Evolutionary conservation across 1,284 basidiomycete genomes (phyloP).

Genomic region (Cryptococcus sp.): DNA sequence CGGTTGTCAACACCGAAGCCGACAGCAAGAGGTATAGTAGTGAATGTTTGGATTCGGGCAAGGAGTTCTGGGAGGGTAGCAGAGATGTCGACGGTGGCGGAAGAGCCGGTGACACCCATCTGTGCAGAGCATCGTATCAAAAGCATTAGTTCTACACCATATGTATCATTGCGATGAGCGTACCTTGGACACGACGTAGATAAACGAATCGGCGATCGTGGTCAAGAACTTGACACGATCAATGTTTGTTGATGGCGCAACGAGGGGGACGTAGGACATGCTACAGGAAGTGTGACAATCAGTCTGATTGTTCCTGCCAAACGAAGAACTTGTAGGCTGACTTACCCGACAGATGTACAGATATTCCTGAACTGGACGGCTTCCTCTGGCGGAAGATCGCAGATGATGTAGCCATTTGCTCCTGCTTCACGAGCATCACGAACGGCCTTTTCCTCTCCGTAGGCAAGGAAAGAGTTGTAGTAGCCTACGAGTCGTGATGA

Average conservation of each 20-base stretch:
- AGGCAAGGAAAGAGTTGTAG: slow-evolving; percentile 93
- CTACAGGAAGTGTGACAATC: slow-evolving; percentile 53
- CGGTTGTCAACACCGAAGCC: slow-evolving; percentile 96
- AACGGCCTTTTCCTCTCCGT: slow-evolving; percentile 92
- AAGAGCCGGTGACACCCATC: slow-evolving; percentile 98
- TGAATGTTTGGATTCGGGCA: slow-evolving; percentile 68
- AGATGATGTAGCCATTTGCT: slow-evolving; percentile 96
- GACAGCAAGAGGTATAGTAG: slow-evolving; percentile 83
- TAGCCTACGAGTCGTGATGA: slow-evolving; percentile 64
- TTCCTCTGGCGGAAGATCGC: slow-evolving; percentile 97
- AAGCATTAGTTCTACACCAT: background rate
- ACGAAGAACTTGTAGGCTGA: slow-evolving; percentile 20
- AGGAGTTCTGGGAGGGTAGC: slow-evolving; percentile 75
- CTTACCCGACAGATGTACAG: slow-evolving; percentile 76
- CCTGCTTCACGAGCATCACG: slow-evolving; percentile 83
- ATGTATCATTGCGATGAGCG: too few relatives aligned
- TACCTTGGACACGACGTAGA: slow-evolving; percentile 93
- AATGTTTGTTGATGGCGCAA: slow-evolving; percentile 89
- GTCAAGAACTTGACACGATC: slow-evolving; percentile 86
- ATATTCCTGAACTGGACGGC: slow-evolving; percentile 85
- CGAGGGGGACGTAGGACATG: slow-evolving; percentile 92
- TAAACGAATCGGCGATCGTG: slow-evolving; percentile 93
- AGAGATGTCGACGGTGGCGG: slow-evolving; percentile 71
- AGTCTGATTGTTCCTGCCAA: background rate
- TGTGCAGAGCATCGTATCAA: slow-evolving; percentile 44